These are phyloP conservation scores for Aristolochia fimbriata DNA, from an alignment of 164 flowering plant genomes.

Conservation along the genomic window DNA sequence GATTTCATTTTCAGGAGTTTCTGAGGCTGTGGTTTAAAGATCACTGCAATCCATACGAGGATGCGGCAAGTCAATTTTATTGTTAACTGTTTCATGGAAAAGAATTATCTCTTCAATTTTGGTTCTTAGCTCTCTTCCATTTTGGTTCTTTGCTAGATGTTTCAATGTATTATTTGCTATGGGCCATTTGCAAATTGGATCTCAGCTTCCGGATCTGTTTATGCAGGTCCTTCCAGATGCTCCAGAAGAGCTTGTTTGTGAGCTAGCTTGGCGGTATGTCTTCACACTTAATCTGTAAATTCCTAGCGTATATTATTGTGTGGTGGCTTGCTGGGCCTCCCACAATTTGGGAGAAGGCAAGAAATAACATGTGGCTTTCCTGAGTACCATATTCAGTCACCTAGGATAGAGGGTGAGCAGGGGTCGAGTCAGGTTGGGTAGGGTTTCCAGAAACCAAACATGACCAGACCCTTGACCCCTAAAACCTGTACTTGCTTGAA, in stretches of 20 bases:
- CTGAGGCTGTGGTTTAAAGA: slow-evolving; percentile 89
- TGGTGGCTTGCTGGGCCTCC: neutral
- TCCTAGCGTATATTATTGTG: neutral
- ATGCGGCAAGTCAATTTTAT: slow-evolving; percentile 33
- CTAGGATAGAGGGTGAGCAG: no score
- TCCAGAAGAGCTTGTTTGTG: slow-evolving; percentile 76
- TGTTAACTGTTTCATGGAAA: neutral
- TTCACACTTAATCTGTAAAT: slow-evolving; percentile 3
- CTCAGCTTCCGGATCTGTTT: slow-evolving; percentile 3
- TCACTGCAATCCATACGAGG: slow-evolving; percentile 88
- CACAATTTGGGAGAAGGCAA: no score
- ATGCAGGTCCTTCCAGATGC: slow-evolving; percentile 84
- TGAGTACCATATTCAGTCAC: neutral
- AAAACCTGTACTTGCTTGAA: no score
- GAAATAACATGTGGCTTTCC: no score
- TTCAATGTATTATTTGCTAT: no score
- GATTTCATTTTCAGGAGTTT: slow-evolving; percentile 50
- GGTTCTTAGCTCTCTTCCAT: no score
- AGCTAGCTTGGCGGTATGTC: slow-evolving; percentile 81
- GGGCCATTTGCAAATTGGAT: neutral
- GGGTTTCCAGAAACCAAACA: no score
- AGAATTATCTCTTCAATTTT: no score
- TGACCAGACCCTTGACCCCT: no score
- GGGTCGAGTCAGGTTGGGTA: no score
- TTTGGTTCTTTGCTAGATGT: no score